A percentile compares a stretch with the other conserved stretches of the same genome.
Conservation (phyloP, 768 basidiomycete species). For the Dictyophora rubrovolvata region DNA sequence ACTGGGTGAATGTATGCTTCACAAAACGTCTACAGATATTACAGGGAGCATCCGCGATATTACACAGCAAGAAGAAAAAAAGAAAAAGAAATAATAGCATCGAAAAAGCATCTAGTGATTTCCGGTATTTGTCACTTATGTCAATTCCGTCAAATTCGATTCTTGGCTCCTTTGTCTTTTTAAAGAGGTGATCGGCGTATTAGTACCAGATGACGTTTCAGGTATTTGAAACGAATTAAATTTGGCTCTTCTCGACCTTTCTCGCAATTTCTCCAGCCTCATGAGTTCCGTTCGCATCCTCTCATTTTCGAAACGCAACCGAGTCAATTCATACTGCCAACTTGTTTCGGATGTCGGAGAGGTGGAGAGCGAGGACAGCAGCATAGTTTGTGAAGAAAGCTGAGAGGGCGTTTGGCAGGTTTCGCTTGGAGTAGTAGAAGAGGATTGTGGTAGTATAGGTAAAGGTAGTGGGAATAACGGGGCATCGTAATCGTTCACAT, state of each 20-base stretch:
- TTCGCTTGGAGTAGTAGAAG: slow-evolving; percentile 19
- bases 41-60: too few relatives aligned
- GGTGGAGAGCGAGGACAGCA: background rate
- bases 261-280: slow-evolving; percentile 23
- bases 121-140: too few relatives aligned
- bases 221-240: background rate
- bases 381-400: slow-evolving; percentile 9
- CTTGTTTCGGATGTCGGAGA: slow-evolving; percentile 36
- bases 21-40: too few relatives aligned
- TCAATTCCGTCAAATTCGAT: too few relatives aligned
- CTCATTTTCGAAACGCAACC: slow-evolving; percentile 64
- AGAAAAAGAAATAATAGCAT: too few relatives aligned
- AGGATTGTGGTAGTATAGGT: background rate
- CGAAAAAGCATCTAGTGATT: too few relatives aligned
- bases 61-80: too few relatives aligned
- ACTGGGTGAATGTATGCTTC: too few relatives aligned
- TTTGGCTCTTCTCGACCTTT: background rate
- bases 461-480: background rate
- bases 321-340: slow-evolving; percentile 92
- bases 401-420: background rate
- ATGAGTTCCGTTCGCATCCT: slow-evolving; percentile 49
- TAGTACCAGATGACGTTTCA: background rate
- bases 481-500: too few relatives aligned
- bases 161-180: background rate
- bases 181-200: background rate